Evolutionary conservation across 352 stramenopile species (phyloP).

Genomic region (Thalassiosira pacifica): DNA sequence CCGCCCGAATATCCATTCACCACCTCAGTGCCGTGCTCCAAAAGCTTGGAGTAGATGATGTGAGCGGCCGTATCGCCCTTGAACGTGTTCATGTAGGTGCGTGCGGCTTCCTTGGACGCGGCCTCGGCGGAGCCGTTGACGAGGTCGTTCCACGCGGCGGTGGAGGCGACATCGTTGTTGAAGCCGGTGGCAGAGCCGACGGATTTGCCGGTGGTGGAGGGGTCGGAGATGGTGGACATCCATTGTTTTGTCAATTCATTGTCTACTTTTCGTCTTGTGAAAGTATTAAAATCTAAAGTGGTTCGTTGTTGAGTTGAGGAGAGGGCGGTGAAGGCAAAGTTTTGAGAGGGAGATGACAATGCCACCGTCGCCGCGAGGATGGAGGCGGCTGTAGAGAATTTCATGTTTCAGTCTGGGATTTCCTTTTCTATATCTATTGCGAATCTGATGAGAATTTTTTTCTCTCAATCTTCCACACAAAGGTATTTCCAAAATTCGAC

Average conservation of each 20-base stretch:
- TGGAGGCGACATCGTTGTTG: conserved; percentile 40
- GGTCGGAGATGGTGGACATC: conserved; percentile 63
- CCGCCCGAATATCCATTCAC: conserved; percentile 95
- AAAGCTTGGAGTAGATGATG: conserved; percentile 94
- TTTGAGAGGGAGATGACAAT: not conserved
- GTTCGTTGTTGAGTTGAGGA: not conserved
- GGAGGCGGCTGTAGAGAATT: conserved; percentile 54
- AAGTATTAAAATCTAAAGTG: not conserved
- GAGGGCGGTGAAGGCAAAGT: conserved; percentile 11
- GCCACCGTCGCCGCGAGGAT: conserved; percentile 50
- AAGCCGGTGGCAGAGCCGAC: conserved; percentile 50
- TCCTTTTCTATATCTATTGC: too few species aligned
- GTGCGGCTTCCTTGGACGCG: conserved; percentile 43
- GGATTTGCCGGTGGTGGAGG: conserved; percentile 58
- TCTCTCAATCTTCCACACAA: too few species aligned
- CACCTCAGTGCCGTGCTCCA: conserved; percentile 91
- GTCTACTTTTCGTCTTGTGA: not conserved
- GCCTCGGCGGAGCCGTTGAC: conserved; percentile 46
- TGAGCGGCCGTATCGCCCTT: conserved; percentile 92
- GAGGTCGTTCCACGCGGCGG: conserved; percentile 25
- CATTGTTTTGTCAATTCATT: not conserved
- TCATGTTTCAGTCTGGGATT: conserved; percentile 45
- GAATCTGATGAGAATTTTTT: too few species aligned
- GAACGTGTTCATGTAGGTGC: conserved; percentile 63
- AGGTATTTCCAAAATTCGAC: too few species aligned